Evolutionary conservation across 495 filamentous ascomycete genomes (phyloP), one percentile per base, ranked within the genome.

Genomic region (Talaromyces borbonicus): DNA sequence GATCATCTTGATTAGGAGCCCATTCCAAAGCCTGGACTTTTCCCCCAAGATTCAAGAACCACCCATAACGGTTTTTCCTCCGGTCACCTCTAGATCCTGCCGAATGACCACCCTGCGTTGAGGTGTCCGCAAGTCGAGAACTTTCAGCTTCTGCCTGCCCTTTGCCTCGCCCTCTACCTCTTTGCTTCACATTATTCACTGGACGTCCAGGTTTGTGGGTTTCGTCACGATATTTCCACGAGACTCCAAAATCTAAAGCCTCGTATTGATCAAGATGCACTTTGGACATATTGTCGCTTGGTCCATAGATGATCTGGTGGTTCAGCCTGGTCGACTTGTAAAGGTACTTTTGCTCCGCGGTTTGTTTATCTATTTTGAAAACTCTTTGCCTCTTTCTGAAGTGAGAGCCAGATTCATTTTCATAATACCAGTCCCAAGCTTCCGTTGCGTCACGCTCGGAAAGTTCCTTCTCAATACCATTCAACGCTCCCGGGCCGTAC

Each of bases 391-490:
- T 58, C 27, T 60, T 52, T 5, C 53, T 58, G 27, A 78, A 74
- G 7, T 19, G 40, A 11, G 54, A 52, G 29, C 63, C 60, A 15
- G 61, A 58, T 16, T 62, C 61, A 19, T 62, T 43, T 11, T 62
- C 55, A 44, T 71, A 64, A 47, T 77, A 83, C 79, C 77, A 81
- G 46, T 69, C 60, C 73, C 74, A 78, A n/a, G 65, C 68, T 11
- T 51, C 49, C 0, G 64, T 68, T 37, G 62, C 61, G 56, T 80
- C 75, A 36, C 44, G 57, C 29, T 63, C 47, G 26, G 65, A 23
- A 35, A 65, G 63, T 32, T 67, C 69, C 19, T 66, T 63, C 5
- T 56, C 49, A 14, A 58, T 51, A 3, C 69, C 69, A 48, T 61
- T 61, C 0, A 61, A 61, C 46, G 58, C 52, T 8, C 68, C 75